phyloP scores from a whole-genome alignment of 176 grass and related monocot genomes.

The Dactylis glomerata region DNA sequence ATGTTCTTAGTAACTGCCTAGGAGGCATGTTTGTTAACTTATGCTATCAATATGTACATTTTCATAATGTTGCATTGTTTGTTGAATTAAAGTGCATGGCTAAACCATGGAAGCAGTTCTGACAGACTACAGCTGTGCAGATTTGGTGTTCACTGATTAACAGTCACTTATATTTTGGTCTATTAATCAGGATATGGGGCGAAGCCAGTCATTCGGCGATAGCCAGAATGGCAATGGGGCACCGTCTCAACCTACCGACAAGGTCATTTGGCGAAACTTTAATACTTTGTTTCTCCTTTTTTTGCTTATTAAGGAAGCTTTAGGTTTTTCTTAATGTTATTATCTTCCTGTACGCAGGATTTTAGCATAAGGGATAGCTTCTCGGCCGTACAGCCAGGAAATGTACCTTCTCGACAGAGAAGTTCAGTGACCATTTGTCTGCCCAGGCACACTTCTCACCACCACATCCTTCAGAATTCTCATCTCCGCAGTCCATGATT shows the following conservation, averaged over 20 bases:
- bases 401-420: constrained; percentile 12
- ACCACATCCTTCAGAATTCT: constrained; percentile 21
- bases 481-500: constrained; percentile 33
- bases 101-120: neutral
- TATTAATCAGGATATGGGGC: constrained; percentile 51
- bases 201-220: constrained; percentile 42
- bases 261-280: constrained; percentile 46
- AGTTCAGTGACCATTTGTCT: constrained; percentile 36
- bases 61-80: neutral
- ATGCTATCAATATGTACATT: neutral
- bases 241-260: constrained; percentile 41
- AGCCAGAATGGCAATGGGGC: constrained; percentile 40
- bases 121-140: neutral
- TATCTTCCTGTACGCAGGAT: constrained; percentile 39
- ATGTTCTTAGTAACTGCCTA: neutral
- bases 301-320: neutral
- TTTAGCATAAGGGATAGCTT: constrained; percentile 60
- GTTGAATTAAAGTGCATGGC: neutral
- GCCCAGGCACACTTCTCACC: constrained; percentile 49
- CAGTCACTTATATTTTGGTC: neutral
- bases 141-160: neutral
- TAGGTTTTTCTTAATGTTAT: constrained; percentile 20
- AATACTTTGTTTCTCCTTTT: neutral
- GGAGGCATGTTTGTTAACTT: neutral
- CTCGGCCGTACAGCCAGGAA: constrained; percentile 43